Base-by-base conservation (phyloP, 306 rosid genomes). In the Dalbergia cultrata region DNA sequence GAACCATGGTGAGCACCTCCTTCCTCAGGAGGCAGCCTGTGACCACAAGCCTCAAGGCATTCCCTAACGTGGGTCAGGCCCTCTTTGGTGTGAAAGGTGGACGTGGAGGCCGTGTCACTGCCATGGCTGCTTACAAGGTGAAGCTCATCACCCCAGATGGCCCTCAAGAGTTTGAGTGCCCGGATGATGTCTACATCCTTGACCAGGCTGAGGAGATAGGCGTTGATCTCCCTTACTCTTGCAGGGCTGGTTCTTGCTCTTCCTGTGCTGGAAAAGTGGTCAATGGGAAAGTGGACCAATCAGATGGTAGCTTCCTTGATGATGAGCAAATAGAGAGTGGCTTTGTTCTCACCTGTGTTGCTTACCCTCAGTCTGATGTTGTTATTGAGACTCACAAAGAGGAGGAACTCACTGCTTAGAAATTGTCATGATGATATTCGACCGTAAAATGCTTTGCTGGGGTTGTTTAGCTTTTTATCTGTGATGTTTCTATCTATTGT, bases 221-320 rank as follows among this genome's bases (percentile, higher is more conserved):
- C 4, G 0, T 88, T 11, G 98, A 94, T 6, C 89, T 92, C 33
- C 98, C 97, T 0, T 94, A 94, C 87, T 94, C 98, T 0, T 94
- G 97, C 83, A 81, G 98, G 21, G 97, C 98, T 8, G 98, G 98
- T 1, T 85, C 98, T 14, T 94, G 98, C 88, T 91, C 97, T 47
- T 80, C 97, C 0, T 94, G 98, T 19, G 92, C 90, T 9, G 98
- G 92, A 0, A 94, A 86, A 72, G 82, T 94, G 6, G 64, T 75
- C 3, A 2, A 5, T 0, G 98, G 97, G 8, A 0, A 0, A 0
- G 50, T 92, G 31, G 98, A 95, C 44, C 97, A 92, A 72, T 86
- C 94, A 0, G 97, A 92, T 80, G 86, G 83, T 3, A 91, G 90
- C 91, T 95, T 82, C 85, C 94, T 95, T 50, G 98, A 95, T 18